Evolutionary conservation across 192 early-diverging fungal species (phyloP).

Genomic region (Martensiomyces pterosporus): DNA sequence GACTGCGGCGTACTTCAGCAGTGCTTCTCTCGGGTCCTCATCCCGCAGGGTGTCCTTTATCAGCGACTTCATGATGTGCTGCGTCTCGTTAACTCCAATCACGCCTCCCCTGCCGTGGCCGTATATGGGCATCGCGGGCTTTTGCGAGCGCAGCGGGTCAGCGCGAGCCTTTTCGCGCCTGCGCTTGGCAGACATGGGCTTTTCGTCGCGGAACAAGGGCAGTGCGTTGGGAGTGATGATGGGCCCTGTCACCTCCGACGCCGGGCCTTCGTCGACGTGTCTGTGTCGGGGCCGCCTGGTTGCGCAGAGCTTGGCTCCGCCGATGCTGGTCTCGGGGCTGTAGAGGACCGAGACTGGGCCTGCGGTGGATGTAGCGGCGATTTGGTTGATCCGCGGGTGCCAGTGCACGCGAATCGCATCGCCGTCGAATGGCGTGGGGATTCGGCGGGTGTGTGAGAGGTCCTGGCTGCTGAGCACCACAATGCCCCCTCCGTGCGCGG

Average conservation of each 20-base stretch:
- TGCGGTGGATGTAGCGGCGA: slow-evolving; percentile 71
- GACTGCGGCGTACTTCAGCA: slow-evolving; percentile 78
- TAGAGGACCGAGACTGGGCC: slow-evolving; percentile 77
- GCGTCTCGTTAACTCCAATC: slow-evolving; percentile 76
- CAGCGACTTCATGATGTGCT: slow-evolving; percentile 80
- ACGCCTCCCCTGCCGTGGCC: slow-evolving; percentile 84
- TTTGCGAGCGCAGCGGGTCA: slow-evolving; percentile 65
- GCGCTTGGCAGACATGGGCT: slow-evolving; percentile 59
- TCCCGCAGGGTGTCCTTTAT: slow-evolving; percentile 70
- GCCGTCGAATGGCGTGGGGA: slow-evolving; percentile 11
- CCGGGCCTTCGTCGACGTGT: neutral
- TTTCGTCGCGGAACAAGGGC: slow-evolving; percentile 79
- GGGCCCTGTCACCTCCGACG: slow-evolving; percentile 49
- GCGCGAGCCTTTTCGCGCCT: slow-evolving; percentile 66
- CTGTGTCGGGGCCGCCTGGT: slow-evolving; percentile 32
- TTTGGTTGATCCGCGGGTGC: slow-evolving; percentile 86
- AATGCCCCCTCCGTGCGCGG: slow-evolving; percentile 4
- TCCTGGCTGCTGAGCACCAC: slow-evolving; percentile 12
- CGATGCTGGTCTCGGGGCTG: slow-evolving; percentile 58
- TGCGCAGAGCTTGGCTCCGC: slow-evolving; percentile 71
- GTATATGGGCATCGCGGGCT: slow-evolving; percentile 65
- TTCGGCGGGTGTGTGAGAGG: slow-evolving; percentile 1
- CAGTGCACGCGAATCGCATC: slow-evolving; percentile 76
- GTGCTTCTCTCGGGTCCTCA: slow-evolving; percentile 90
- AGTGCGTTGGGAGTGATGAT: slow-evolving; percentile 89